These are phyloP conservation scores for Ogataea pini DNA, from an alignment of 805 yeast genomes.

Conservation along the genomic window DNA sequence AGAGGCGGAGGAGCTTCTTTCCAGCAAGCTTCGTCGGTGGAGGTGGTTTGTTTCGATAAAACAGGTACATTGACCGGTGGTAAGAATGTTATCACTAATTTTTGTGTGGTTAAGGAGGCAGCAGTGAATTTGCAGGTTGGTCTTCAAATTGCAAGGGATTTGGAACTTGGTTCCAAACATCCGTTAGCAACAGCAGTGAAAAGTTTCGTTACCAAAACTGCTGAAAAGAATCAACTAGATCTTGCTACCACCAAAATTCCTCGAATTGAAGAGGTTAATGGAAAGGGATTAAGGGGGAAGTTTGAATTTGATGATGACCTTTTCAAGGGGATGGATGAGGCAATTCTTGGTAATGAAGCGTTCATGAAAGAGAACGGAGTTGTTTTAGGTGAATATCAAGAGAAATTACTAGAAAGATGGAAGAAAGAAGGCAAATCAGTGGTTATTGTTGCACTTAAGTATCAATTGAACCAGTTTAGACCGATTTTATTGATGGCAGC, in stretches of 20 bases:
- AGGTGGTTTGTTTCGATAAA: slow-evolving; percentile 72
- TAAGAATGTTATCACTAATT: slow-evolving; percentile 56
- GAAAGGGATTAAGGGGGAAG: slow-evolving; percentile 57
- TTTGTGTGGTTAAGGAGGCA: slow-evolving; percentile 29
- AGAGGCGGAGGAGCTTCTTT: slow-evolving; percentile 84
- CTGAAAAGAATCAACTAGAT: slow-evolving; percentile 14
- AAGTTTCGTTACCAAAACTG: slow-evolving; percentile 35
- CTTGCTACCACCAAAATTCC: slow-evolving; percentile 42
- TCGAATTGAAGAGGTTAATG: slow-evolving; percentile 54
- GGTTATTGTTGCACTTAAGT: slow-evolving; percentile 51
- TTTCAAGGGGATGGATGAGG: slow-evolving; percentile 38
- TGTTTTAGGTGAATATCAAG: slow-evolving; percentile 36
- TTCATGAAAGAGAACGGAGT: slow-evolving; percentile 52
- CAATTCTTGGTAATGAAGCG: slow-evolving; percentile 60
- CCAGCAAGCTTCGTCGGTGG: slow-evolving; percentile 68
- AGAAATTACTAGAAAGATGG: slow-evolving; percentile 49
- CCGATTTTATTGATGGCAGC: slow-evolving; percentile 55
- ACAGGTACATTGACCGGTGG: slow-evolving; percentile 77
- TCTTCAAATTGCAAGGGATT: slow-evolving; percentile 53
- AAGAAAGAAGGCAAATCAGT: slow-evolving; percentile 65
- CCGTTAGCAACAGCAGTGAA: slow-evolving; percentile 66
- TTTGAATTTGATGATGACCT: slow-evolving; percentile 24
- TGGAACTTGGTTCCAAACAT: slow-evolving; percentile 67
- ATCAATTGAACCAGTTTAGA: slow-evolving; percentile 29
- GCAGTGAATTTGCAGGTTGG: slow-evolving; percentile 26